Conservation (phyloP, 2,329 filamentous ascomycete genomes). For the Microdochium trichocladiopsis region DNA sequence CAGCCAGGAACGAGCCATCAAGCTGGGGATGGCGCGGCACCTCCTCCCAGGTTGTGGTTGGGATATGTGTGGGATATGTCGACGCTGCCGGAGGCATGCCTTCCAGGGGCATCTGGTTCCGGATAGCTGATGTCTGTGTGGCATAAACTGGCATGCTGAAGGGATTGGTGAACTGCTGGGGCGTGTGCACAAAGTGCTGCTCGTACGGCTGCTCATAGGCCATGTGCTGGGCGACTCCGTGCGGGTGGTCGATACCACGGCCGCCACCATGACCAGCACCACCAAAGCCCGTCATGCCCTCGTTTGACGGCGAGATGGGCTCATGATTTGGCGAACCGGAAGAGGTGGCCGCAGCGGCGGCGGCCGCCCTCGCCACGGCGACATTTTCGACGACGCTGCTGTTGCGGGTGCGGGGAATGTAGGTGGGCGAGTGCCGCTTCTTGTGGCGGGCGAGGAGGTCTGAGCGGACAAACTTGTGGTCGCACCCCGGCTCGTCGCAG, state of each 20-base stretch:
- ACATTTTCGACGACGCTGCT: constrained; percentile 33
- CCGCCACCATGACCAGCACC: not conserved
- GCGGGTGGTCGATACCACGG: not conserved
- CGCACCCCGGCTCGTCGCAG: constrained; percentile 70
- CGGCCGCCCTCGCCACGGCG: constrained; percentile 10
- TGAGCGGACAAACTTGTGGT: constrained; percentile 70
- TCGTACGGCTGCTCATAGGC: not conserved
- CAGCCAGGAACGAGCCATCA: not conserved
- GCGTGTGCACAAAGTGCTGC: not conserved
- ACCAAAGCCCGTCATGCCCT: not conserved
- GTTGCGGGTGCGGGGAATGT: constrained; percentile 41
- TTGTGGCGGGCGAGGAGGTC: constrained; percentile 66
- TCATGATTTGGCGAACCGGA: not conserved
- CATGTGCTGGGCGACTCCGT: not conserved
- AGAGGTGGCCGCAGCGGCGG: constrained; percentile 16
- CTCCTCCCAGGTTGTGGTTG: not conserved
- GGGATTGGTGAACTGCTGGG: not conserved
- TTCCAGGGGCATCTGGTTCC: not conserved
- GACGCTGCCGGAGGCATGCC: not conserved
- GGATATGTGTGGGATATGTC: not conserved
- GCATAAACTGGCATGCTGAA: not conserved
- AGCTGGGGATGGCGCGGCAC: not conserved
- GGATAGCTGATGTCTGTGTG: not conserved
- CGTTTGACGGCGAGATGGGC: not conserved
- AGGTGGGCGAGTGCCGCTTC: constrained; percentile 54